Evolutionary conservation across 768 basidiomycete genomes (phyloP).

Genomic region (Cyclocybe cylindracea): DNA sequence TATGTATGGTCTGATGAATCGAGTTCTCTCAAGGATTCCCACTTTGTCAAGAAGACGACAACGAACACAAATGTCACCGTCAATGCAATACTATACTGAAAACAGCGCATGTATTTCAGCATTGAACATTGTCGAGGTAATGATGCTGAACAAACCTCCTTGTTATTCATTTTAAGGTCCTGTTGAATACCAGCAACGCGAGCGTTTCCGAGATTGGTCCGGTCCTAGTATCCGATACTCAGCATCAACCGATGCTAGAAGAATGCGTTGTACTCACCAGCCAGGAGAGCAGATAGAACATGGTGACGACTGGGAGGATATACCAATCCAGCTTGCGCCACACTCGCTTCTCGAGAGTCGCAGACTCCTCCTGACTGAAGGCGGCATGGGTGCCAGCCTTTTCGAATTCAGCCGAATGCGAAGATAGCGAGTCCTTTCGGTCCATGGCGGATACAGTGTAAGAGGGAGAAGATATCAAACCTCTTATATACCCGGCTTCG

Average conservation of each 20-base stretch:
- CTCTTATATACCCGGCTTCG: too few relatives aligned
- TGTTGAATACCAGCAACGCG: constrained; percentile 50
- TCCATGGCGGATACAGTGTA: too few relatives aligned
- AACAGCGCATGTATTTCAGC: too few relatives aligned
- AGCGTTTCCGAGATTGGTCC: constrained; percentile 45
- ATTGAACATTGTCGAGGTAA: too few relatives aligned
- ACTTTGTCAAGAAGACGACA: not conserved
- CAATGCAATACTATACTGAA: constrained; percentile 35
- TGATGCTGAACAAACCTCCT: not conserved
- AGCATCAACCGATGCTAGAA: not conserved
- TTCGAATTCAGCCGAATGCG: not conserved
- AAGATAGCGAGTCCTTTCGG: not conserved
- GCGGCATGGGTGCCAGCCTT: not conserved
- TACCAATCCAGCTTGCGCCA: constrained; percentile 28
- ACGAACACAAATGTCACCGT: constrained; percentile 34
- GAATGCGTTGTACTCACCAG: constrained; percentile 23
- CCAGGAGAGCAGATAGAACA: constrained; percentile 40
- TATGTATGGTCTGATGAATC: constrained; percentile 39
- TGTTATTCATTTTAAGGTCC: constrained; percentile 38
- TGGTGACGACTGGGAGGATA: constrained; percentile 35
- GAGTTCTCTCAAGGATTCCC: not conserved
- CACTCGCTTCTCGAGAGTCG: not conserved
- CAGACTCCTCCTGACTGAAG: constrained; percentile 1
- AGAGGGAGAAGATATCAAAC: too few relatives aligned
- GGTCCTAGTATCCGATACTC: constrained; percentile 25